These are phyloP conservation scores for Aspergillus sp. DNA, from an alignment of 2,329 filamentous ascomycete genomes.

Conservation along the genomic window DNA sequence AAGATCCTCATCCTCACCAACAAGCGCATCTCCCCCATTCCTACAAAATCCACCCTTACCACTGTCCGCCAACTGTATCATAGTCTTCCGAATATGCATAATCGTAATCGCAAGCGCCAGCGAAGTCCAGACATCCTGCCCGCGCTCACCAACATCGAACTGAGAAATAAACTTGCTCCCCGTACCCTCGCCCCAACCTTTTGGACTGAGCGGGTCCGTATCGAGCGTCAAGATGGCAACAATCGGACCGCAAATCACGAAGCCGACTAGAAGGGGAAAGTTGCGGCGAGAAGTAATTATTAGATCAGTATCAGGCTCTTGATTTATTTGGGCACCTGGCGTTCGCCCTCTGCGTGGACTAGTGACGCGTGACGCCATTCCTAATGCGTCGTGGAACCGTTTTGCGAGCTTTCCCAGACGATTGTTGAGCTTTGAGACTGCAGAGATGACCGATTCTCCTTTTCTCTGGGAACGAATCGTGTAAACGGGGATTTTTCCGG, in stretches of 20 bases:
- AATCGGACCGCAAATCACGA: constrained; percentile 48
- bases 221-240: constrained; percentile 49
- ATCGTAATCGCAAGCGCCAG: constrained; percentile 51
- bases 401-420: constrained; percentile 40
- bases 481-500: constrained; percentile 39
- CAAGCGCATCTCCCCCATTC: neutral
- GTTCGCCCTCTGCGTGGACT: neutral
- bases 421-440: constrained; percentile 38
- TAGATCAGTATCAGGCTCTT: constrained; percentile 5
- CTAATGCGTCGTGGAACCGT: constrained; percentile 33
- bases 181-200: constrained; percentile 9
- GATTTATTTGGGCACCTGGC: neutral
- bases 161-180: constrained; percentile 39
- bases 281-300: constrained; percentile 1
- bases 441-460: constrained; percentile 32
- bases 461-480: constrained; percentile 37
- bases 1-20: constrained; percentile 9
- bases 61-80: constrained; percentile 39
- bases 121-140: constrained; percentile 56
- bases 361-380: neutral
- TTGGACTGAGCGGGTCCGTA: constrained; percentile 27
- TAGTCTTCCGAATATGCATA: constrained; percentile 47
- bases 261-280: constrained; percentile 48
- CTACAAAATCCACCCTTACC: constrained; percentile 13
- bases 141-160: constrained; percentile 47